phyloP scores from a whole-genome alignment of 2,329 filamentous ascomycete species.

The Hymenoscyphus occultus region DNA sequence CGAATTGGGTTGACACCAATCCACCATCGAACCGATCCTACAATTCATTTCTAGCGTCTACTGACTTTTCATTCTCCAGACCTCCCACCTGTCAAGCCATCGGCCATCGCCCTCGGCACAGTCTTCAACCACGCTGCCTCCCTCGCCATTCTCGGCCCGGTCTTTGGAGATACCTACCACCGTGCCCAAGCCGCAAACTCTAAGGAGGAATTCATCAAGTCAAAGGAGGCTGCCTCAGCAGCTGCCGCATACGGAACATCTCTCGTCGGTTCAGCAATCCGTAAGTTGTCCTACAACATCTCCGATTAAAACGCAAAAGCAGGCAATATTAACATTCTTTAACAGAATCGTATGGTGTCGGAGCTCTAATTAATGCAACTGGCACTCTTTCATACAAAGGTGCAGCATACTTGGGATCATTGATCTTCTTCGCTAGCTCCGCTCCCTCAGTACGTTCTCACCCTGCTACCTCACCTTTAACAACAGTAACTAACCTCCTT shows the following conservation, averaged over 20 bases:
- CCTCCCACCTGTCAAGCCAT: conserved; percentile 88
- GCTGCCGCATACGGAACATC: conserved; percentile 89
- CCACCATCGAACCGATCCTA: not conserved
- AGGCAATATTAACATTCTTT: too few relatives aligned
- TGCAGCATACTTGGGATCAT: conserved; percentile 83
- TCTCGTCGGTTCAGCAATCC: conserved; percentile 80
- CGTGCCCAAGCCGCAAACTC: conserved; percentile 87
- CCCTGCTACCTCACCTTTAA: not conserved
- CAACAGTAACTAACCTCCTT: conserved; percentile 9
- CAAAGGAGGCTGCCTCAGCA: conserved; percentile 85
- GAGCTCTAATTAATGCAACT: conserved; percentile 88
- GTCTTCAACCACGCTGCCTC: conserved; percentile 93
- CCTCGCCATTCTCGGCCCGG: conserved; percentile 78
- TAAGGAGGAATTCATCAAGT: conserved; percentile 94
- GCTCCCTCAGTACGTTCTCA: conserved; percentile 71
- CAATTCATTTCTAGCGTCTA: not conserved
- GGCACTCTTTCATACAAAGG: conserved; percentile 96
- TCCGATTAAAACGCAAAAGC: too few relatives aligned
- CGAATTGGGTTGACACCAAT: not conserved
- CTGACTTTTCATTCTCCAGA: conserved; percentile 37
- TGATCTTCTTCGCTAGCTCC: conserved; percentile 89
- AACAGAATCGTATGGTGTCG: conserved; percentile 75
- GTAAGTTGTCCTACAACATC: too few relatives aligned
- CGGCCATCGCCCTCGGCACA: conserved; percentile 93
- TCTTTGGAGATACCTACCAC: conserved; percentile 94